These are phyloP conservation scores for Pseudonectria buxi DNA, from an alignment of 2,329 filamentous ascomycete genomes.

Conservation along the genomic window DNA sequence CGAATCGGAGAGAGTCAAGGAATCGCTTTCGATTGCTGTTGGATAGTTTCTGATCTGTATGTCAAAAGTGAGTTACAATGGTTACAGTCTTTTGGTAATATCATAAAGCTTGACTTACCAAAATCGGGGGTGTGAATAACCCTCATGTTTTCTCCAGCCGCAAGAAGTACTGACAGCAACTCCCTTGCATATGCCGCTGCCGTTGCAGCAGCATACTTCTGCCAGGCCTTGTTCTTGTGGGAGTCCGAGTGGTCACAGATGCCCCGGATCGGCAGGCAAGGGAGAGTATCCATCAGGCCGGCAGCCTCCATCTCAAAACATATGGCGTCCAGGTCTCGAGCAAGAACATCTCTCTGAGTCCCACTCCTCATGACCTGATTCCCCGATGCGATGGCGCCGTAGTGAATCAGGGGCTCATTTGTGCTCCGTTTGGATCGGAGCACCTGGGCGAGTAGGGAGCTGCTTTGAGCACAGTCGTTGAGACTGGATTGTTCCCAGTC, in stretches of 20 bases:
- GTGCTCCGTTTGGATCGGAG: background rate
- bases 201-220: conserved; percentile 27
- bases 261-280: conserved; percentile 32
- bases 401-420: conserved; percentile 8
- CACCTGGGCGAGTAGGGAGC: no score
- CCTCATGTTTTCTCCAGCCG: background rate
- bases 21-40: conserved; percentile 25
- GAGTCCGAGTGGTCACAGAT: conserved; percentile 36
- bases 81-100: no score
- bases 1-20: conserved; percentile 30
- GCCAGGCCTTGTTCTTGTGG: conserved; percentile 33
- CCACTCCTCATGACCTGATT: conserved; percentile 33
- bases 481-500: no score
- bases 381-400: conserved; percentile 23
- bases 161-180: no score
- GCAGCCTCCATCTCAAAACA: conserved; percentile 29
- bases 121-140: background rate
- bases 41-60: no score
- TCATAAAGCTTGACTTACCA: no score
- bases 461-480: no score
- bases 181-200: conserved; percentile 24
- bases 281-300: conserved; percentile 20
- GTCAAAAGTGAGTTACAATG: no score
- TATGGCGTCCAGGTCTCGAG: conserved; percentile 4
- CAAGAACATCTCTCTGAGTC: conserved; percentile 22